Evolutionary conservation across 768 basidiomycete genomes (phyloP).

Genomic region (Mycena polygramma): DNA sequence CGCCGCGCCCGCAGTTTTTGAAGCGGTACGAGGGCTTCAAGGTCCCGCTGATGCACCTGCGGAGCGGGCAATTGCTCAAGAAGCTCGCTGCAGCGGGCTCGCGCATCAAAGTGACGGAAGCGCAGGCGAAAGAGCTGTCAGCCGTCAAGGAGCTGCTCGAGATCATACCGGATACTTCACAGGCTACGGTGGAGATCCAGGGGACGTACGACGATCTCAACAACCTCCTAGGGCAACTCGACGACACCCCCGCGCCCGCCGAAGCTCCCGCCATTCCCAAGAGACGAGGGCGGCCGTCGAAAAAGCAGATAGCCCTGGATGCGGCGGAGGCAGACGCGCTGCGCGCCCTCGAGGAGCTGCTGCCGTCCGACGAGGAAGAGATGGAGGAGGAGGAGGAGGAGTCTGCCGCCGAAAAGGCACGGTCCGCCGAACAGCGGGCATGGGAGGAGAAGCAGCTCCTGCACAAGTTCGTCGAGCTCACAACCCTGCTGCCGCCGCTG

Average conservation of each 20-base stretch:
- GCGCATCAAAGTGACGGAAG: conserved; percentile 56
- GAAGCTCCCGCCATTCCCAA: conserved; percentile 23
- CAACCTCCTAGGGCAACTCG: conserved; percentile 13
- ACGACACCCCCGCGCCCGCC: conserved; percentile 38
- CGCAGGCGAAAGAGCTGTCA: conserved; percentile 51
- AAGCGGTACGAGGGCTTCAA: conserved; percentile 83
- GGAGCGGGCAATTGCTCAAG: conserved; percentile 51
- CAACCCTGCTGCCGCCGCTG: conserved; percentile 82
- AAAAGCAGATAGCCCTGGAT: conserved; percentile 36
- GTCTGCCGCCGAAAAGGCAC: background rate
- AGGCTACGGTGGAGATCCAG: conserved; percentile 46
- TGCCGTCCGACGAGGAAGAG: conserved; percentile 24
- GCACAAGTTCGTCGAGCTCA: conserved; percentile 80
- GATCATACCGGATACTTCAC: conserved; percentile 52
- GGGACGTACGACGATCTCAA: conserved; percentile 40
- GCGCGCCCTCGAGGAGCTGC: background rate
- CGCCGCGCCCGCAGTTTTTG: conserved; percentile 63
- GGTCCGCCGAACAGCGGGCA: background rate
- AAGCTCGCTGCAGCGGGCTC: conserved; percentile 60
- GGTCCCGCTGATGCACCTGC: conserved; percentile 68
- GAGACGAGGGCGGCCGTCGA: conserved; percentile 42
- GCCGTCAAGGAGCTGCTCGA: conserved; percentile 51
- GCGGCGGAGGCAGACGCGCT: conserved; percentile 36
- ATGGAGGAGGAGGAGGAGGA: conserved; percentile 13
- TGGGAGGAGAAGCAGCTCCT: conserved; percentile 28